Evolutionary conservation across 768 basidiomycete genomes (phyloP).

Genomic region (Leucocoprinus birnbaumii): DNA sequence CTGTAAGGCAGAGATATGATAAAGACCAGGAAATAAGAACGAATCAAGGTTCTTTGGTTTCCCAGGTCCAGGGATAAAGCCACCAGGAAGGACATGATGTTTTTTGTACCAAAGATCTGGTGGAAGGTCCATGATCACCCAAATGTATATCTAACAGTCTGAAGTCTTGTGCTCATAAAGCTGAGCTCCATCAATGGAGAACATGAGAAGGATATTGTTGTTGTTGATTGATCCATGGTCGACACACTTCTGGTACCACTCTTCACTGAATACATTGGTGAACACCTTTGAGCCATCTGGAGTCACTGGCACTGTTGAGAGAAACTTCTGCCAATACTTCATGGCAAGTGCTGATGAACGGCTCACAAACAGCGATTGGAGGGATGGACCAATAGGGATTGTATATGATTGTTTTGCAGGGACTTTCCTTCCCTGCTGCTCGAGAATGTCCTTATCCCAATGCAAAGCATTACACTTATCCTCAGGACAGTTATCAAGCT

Average conservation of each 20-base stretch:
- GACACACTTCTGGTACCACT: slow-evolving; percentile 24
- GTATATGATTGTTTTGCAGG: slow-evolving; percentile 30
- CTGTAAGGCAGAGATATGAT: slow-evolving; percentile 30
- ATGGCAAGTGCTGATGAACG: neutral
- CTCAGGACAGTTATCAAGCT: slow-evolving; percentile 20
- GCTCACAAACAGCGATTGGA: slow-evolving; percentile 32
- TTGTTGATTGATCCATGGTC: slow-evolving; percentile 22
- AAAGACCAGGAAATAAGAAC: slow-evolving; percentile 29
- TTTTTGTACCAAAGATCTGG: slow-evolving; percentile 25
- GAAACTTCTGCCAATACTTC: neutral
- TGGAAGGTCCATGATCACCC: slow-evolving; percentile 22
- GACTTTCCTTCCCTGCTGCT: slow-evolving; percentile 6
- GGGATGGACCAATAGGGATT: slow-evolving; percentile 37
- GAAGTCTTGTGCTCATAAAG: slow-evolving; percentile 32
- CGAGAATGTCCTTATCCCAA: slow-evolving; percentile 19
- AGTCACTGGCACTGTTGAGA: slow-evolving; percentile 9
- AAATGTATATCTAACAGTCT: slow-evolving; percentile 29
- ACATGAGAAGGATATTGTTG: slow-evolving; percentile 25
- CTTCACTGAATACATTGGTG: no score
- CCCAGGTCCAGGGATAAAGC: slow-evolving; percentile 27
- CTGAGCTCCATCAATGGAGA: slow-evolving; percentile 37
- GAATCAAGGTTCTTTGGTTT: slow-evolving; percentile 29
- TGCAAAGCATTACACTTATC: slow-evolving; percentile 23
- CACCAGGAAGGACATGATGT: slow-evolving; percentile 18
- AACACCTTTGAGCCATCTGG: no score